Conservation (phyloP, 1,139 yeast genomes). For the Debaryomyces sp. region DNA sequence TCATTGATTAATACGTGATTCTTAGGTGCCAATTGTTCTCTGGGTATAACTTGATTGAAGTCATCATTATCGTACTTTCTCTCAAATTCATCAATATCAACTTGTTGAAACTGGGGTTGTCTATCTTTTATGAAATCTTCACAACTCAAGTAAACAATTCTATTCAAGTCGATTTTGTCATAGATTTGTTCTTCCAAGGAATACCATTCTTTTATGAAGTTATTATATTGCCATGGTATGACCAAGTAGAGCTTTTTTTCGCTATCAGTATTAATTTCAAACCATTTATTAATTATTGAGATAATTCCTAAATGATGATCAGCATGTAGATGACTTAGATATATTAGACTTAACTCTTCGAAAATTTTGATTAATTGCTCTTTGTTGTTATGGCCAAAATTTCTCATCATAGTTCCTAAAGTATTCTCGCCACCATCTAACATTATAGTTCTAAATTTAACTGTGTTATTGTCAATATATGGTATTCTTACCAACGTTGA, state of each 20-base stretch:
- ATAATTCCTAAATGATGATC: slow-evolving; percentile 92
- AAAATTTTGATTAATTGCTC: slow-evolving; percentile 42
- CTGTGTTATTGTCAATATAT: slow-evolving; percentile 21
- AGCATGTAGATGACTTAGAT: slow-evolving; percentile 91
- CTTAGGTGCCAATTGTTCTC: slow-evolving; percentile 21
- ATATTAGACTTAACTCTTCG: slow-evolving; percentile 63
- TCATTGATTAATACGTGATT: slow-evolving; percentile 18
- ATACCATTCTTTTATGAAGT: slow-evolving; percentile 73
- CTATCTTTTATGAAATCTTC: slow-evolving; percentile 54
- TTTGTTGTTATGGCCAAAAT: slow-evolving; percentile 48
- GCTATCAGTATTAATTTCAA: slow-evolving; percentile 34
- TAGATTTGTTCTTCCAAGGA: slow-evolving; percentile 47
- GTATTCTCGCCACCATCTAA: slow-evolving; percentile 97
- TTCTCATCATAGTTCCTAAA: slow-evolving; percentile 67
- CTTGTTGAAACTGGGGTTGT: slow-evolving; percentile 29
- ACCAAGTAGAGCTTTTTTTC: slow-evolving; percentile 52
- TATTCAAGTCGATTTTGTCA: slow-evolving; percentile 35
- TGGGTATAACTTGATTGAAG: slow-evolving; percentile 20
- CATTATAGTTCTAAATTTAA: slow-evolving; percentile 49
- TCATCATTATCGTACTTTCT: slow-evolving; percentile 27
- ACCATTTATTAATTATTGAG: slow-evolving; percentile 73
- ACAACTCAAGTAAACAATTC: slow-evolving; percentile 63
- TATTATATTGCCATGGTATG: slow-evolving; percentile 74
- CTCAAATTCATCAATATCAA: slow-evolving; percentile 37
- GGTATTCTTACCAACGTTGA: slow-evolving; percentile 79